Base-by-base conservation (phyloP, 495 filamentous ascomycete species). In the Rhizodiscina lignyota region DNA sequence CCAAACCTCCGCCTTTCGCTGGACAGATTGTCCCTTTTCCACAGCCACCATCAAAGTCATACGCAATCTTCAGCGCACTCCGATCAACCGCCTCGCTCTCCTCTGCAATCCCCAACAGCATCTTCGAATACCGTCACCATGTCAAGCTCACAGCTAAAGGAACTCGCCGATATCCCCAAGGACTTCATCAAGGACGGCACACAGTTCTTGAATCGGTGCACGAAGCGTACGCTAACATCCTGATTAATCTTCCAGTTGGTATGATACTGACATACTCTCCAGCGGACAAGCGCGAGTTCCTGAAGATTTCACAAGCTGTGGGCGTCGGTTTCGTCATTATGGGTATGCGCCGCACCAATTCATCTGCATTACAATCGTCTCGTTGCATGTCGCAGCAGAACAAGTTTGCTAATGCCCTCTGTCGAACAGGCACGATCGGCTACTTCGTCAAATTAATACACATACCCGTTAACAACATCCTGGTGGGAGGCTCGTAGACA, bases 371-470 rank as follows among this genome's bases (percentile, higher is more conserved):
- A n/a, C n/a, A n/a, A n/a, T n/a, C n/a, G n/a, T n/a, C n/a, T n/a
- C n/a, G n/a, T n/a, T n/a, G n/a, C n/a, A n/a, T n/a, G n/a, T n/a
- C n/a, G n/a, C n/a, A n/a, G n/a, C n/a, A n/a, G n/a, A n/a, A n/a
- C n/a, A n/a, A n/a, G n/a, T n/a, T n/a, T n/a, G n/a, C n/a, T n/a
- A n/a, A n/a, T n/a, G n/a, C n/a, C n/a, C n/a, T n/a, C n/a, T n/a
- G n/a, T n/a, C n/a, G n/a, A n/a, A n/a, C n/a, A n/a, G n/a, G 77
- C 45, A 60, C 63, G 45, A 84, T 87, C 51, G 87, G 87, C 37
- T 94, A 89, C 62, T 61, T 94, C 35, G 80, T 94, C 49, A 97
- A 97, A 66, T 70, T 97, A 79, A 74, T 85, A 37, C 79, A 85
- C 53, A 85, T 85, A 37, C 79, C 79, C 18, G 74, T 85, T 30